Evolutionary conservation across 306 rosid genomes (phyloP).

Genomic region (Ormosia emarginata): DNA sequence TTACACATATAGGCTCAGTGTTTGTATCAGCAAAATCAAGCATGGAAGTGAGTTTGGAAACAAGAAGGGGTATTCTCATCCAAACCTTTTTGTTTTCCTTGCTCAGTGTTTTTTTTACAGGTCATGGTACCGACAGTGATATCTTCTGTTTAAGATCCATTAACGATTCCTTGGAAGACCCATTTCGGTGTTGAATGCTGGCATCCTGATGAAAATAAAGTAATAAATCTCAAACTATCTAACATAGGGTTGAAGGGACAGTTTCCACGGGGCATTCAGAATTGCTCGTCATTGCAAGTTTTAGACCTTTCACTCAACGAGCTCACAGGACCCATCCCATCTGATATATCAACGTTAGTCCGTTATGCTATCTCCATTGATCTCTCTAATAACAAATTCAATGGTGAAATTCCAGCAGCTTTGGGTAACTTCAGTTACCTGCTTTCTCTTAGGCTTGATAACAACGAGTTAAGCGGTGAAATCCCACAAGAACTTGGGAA

Average conservation of each 20-base stretch:
- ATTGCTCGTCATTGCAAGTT: neutral
- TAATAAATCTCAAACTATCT: neutral
- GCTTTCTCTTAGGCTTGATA: neutral
- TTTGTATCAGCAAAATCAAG: no score
- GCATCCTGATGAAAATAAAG: neutral
- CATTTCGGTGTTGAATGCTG: slow-evolving; percentile 23
- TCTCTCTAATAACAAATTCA: neutral
- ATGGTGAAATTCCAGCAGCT: slow-evolving; percentile 3
- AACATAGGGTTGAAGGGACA: slow-evolving; percentile 21
- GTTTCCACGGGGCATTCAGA: neutral
- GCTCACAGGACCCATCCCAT: slow-evolving; percentile 22
- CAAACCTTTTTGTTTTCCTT: no score
- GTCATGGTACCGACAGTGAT: no score
- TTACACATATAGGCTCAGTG: no score
- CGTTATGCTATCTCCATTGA: neutral
- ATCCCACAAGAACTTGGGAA: neutral
- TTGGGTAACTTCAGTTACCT: neutral
- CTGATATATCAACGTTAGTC: neutral
- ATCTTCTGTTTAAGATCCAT: no score
- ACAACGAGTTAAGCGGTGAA: slow-evolving; percentile 11
- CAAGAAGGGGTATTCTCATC: no score
- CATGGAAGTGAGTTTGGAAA: no score
- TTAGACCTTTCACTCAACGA: neutral
- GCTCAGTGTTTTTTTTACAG: no score
- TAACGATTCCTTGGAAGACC: slow-evolving; percentile 6